Evolutionary conservation across 441 rosid species (phyloP), one percentile per base, ranked within the genome.

Genomic region (Aleurites moluccanus): DNA sequence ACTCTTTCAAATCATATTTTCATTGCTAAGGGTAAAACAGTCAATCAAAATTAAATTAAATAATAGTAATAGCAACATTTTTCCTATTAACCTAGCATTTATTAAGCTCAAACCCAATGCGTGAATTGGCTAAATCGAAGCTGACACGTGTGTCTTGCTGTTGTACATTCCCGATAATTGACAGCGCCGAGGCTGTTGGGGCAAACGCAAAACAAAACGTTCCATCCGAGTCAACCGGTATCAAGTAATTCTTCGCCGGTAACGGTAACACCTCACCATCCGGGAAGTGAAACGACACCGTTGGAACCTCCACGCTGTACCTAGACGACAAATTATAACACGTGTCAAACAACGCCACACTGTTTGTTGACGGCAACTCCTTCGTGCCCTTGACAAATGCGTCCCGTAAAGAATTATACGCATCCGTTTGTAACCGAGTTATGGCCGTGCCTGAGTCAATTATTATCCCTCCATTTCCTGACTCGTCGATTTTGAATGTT

Each of bases 361-460:
- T 86, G 49, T 88, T 78, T 3, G 85, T 85, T 15, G 86, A 82
- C 74, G 88, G 88, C 70, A 89, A 67, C 69, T 23, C 73, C 59
- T 62, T 63, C 15, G 98, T 87, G 3, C 88, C 88, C 1, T 64
- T 47, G 0, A 86, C 86, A 73, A 93, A 91, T 6, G 91, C 91
- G 72, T 89, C 86, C 27, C 98, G 85, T 21, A 91, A 71, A 1
- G 91, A 89, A 55, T 82, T 76, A 77, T 93, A 91, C 16, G 94
- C 93, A 23, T 85, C 76, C 45, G 86, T 88, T 67, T 89, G 91
- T 73, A 93, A 55, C 2, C 97, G 83, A 61, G 97, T 90, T 55
- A 91, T 92, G 8, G 98, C 92, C 7, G 97, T 91, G 20, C 98
- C 98, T 28, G 97, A 93, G 77, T 93, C 98, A 2, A 93, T 78